These are phyloP conservation scores for Xylariaceae sp. DNA, from an alignment of 2,329 filamentous ascomycete genomes.

Conservation along the genomic window DNA sequence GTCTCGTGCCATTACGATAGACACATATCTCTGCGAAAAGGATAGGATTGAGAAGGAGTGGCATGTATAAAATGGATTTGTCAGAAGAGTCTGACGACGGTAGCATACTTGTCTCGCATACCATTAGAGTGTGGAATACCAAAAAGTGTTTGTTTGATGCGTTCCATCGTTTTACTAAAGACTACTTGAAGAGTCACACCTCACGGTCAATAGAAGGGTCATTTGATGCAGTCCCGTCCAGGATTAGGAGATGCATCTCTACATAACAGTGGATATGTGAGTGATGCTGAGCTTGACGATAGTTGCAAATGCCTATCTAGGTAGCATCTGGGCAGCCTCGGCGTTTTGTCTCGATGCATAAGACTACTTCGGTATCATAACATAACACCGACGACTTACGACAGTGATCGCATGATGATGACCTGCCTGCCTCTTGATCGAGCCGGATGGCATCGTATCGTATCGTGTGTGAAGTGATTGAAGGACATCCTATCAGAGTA, in stretches of 20 bases:
- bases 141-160: neutral
- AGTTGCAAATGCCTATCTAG: neutral
- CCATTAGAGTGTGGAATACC: neutral
- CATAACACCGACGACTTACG: too few species aligned
- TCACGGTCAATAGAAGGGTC: neutral
- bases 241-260: neutral
- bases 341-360: neutral
- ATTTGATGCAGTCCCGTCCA: too few species aligned
- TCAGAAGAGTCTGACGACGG: neutral
- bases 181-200: neutral
- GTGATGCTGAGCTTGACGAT: neutral
- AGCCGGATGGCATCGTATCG: too few species aligned
- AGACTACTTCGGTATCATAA: neutral
- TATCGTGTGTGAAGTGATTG: too few species aligned
- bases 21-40: too few species aligned
- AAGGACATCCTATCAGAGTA: too few species aligned
- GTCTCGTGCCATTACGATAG: too few species aligned
- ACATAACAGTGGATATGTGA: too few species aligned
- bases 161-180: neutral
- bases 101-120: neutral
- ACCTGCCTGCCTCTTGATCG: too few species aligned
- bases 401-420: too few species aligned
- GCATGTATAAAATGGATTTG: slow-evolving; percentile 6
- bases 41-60: neutral
- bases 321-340: neutral